Percentiles rank a stretch among this genome's conserved stretches.
phyloP scores from a whole-genome alignment of 257 asterid genomes.

The Solanum clarkiae region DNA sequence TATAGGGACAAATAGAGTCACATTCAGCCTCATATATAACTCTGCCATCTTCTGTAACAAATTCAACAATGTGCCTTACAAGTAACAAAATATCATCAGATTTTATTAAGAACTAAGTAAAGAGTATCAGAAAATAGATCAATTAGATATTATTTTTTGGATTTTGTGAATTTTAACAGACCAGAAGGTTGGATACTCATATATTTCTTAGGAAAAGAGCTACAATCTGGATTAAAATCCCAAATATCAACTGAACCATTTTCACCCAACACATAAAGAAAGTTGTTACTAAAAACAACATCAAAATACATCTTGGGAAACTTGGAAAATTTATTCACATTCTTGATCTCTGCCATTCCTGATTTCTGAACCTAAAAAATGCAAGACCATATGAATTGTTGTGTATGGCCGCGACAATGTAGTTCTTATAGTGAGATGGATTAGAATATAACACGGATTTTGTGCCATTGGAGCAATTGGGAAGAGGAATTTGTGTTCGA shows the following conservation, averaged over 20 bases:
- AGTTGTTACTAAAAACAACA: too few relatives aligned
- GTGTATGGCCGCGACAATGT: neutral
- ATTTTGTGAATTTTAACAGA: neutral
- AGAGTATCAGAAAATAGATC: conserved; percentile 5
- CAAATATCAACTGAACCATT: conserved; percentile 1
- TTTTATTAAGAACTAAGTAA: conserved; percentile 12
- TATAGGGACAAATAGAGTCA: conserved; percentile 11
- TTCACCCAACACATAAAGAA: neutral
- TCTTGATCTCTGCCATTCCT: neutral
- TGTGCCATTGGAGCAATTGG: neutral
- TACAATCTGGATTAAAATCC: neutral
- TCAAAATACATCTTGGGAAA: neutral
- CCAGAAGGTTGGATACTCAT: neutral
- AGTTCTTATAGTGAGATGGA: neutral
- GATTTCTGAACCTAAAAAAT: neutral
- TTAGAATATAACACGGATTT: neutral
- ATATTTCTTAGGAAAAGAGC: neutral
- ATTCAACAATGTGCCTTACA: conserved; percentile 23
- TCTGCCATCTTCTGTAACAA: conserved; percentile 9
- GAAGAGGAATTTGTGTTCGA: neutral
- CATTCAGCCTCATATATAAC: conserved; percentile 5
- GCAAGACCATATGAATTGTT: neutral
- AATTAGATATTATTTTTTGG: neutral
- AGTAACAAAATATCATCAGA: neutral
- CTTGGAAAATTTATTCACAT: too few relatives aligned